These are phyloP conservation scores for Septoria linicola DNA, from an alignment of 2,329 filamentous ascomycete species.

Conservation along the genomic window DNA sequence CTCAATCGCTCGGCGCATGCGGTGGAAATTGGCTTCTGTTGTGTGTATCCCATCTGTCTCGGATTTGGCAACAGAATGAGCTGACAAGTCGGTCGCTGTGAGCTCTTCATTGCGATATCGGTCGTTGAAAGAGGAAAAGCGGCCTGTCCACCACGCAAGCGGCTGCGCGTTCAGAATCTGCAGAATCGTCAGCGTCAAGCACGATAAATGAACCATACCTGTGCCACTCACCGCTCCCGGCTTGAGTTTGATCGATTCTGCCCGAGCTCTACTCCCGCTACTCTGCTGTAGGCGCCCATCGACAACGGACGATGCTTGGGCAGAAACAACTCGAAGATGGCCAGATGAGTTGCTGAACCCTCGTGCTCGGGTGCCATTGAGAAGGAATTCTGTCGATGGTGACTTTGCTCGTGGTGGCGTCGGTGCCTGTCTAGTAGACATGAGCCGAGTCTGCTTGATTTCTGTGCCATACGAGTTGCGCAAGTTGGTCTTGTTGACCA, in stretches of 20 bases:
- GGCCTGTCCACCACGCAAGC: conserved; percentile 61
- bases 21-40: conserved; percentile 29
- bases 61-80: conserved; percentile 17
- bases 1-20: conserved; percentile 34
- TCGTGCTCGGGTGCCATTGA: conserved; percentile 12
- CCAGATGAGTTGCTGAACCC: conserved; percentile 13
- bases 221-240: conserved; percentile 14
- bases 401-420: conserved; percentile 32
- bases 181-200: conserved; percentile 2
- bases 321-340: conserved; percentile 9
- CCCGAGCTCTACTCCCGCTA: conserved; percentile 6
- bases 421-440: conserved; percentile 33
- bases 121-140: conserved; percentile 59
- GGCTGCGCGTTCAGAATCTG: conserved; percentile 35
- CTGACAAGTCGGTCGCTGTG: conserved; percentile 36
- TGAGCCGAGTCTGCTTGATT: conserved; percentile 35
- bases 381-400: conserved; percentile 20
- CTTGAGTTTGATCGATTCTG: conserved; percentile 6
- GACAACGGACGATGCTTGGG: conserved; percentile 5
- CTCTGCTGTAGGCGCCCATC: background rate
- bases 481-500: conserved; percentile 30
- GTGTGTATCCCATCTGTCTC: conserved; percentile 35
- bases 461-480: conserved; percentile 28
- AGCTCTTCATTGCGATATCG: conserved; percentile 50
- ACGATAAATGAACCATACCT: no score